Evolutionary conservation across 225 moss, liverwort and hornwort genomes (phyloP).

Genomic region (Takakia lepidozioides): DNA sequence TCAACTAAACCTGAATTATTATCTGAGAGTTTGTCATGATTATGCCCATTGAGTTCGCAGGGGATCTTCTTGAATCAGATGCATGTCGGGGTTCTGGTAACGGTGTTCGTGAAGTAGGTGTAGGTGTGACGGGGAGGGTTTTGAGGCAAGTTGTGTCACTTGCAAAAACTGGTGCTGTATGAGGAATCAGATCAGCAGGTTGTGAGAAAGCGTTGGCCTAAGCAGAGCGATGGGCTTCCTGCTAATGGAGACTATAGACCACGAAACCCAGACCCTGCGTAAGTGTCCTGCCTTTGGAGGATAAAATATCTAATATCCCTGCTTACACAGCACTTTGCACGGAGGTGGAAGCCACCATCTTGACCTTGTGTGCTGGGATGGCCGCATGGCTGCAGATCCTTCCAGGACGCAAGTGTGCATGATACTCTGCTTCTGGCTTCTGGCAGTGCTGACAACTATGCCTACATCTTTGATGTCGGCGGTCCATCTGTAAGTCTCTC

Average conservation of each 20-base stretch:
- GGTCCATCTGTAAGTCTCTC: conserved; percentile 72
- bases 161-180: neutral
- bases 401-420: conserved; percentile 60
- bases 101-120: no score
- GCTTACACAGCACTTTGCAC: no score
- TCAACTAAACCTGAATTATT: no score
- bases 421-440: conserved; percentile 70
- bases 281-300: conserved; percentile 7
- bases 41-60: no score
- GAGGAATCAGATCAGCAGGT: conserved; percentile 51
- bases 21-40: no score
- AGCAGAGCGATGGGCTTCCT: conserved; percentile 54
- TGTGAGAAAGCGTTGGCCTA: conserved; percentile 71
- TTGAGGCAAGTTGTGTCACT: no score
- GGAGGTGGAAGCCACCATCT: no score
- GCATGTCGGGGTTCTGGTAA: no score
- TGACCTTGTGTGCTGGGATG: no score
- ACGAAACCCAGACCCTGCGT: conserved; percentile 60
- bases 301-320: no score
- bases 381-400: conserved; percentile 23
- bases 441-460: conserved; percentile 82
- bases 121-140: no score
- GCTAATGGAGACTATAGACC: conserved; percentile 69
- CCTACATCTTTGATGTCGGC: conserved; percentile 79
- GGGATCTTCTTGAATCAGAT: no score